Evolutionary conservation across 805 yeast species (phyloP), one percentile per base, ranked within the genome.

Genomic region (Priceomyces carsonii): DNA sequence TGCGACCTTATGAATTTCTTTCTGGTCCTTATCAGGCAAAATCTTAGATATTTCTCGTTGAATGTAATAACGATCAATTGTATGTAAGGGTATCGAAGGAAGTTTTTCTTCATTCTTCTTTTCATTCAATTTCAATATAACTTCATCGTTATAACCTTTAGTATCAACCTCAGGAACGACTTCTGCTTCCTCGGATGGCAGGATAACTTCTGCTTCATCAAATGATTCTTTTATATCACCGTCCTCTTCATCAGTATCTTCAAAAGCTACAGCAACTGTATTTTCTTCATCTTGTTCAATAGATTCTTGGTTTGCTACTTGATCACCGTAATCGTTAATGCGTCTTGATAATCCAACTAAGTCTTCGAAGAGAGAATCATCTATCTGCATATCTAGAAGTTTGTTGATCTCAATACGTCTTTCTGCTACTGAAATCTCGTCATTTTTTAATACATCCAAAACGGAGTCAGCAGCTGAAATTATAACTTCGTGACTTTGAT

Each of bases 401-500:
- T 64, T 69, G 35, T 78, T 78, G 2, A 85, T 51, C 30, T 70
- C 73, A n/a, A 56, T 50, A 31, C 76, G 76, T 43, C 75, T 75
- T 6, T 60, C 62, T 3, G 48, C 43, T 13, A 75, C 79, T 1
- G 68, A 57, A 1, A 59, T 38, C 1, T 57, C 63, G 1, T 69
- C 79, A 33, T 69, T 66, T 46, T 75, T 79, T 40, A 84, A 48
- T 1, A 73, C 58, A 43, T 75, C 82, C 25, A 86, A 47, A 0
- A 81, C 51, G 3, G 81, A 64, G 53, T 85, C 93, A 2, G 87
- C 77, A 4, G 89, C 85, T 3, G 93, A 82, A 14, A 79, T 54
- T 2, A 88, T 70, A 2, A 80, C 75, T 27, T 79, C 85, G 37
- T 84, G 88, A 6, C 90, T 77, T n/a, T 85, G 76, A 54, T 89